Percentiles rank a stretch among this genome's conserved stretches.
These are phyloP conservation scores for Ceriops zippeliana DNA, from an alignment of 345 rosid species.

Conservation along the genomic window DNA sequence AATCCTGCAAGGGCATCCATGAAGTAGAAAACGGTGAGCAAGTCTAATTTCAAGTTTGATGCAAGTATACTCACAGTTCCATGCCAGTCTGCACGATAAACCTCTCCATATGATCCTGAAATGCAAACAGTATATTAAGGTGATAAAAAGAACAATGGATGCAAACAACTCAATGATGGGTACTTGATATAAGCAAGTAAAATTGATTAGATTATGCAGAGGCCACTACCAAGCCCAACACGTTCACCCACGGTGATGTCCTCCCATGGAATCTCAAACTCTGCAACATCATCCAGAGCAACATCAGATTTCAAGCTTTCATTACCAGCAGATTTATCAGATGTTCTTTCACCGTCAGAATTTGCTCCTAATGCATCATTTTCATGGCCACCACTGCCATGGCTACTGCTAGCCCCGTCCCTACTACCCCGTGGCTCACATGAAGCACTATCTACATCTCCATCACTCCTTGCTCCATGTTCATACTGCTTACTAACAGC, in stretches of 20 bases:
- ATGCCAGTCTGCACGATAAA: constrained; percentile 95
- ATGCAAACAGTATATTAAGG: constrained; percentile 25
- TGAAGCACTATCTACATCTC: constrained; percentile 49
- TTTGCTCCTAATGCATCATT: constrained; percentile 28
- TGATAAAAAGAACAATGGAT: neutral
- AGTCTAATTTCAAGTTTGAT: constrained; percentile 15
- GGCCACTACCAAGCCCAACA: constrained; percentile 81
- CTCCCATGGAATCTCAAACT: constrained; percentile 85
- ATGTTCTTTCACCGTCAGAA: constrained; percentile 60
- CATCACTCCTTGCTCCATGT: constrained; percentile 45
- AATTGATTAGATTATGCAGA: constrained; percentile 21
- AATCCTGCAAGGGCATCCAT: constrained; percentile 1
- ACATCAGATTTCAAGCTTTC: constrained; percentile 65
- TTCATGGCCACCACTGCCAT: constrained; percentile 37
- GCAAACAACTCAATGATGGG: constrained; percentile 13
- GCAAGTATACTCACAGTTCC: constrained; percentile 76
- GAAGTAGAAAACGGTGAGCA: neutral
- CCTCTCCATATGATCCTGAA: constrained; percentile 97
- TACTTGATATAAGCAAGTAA: constrained; percentile 16
- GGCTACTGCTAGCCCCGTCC: constrained; percentile 14
- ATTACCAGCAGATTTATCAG: constrained; percentile 55
- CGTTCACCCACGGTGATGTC: constrained; percentile 91
- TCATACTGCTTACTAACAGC: constrained; percentile 68
- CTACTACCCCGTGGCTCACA: constrained; percentile 39
- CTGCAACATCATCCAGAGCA: constrained; percentile 75